Conservation (phyloP, 345 rosid species). For the Eucalyptus pauciflora region DNA sequence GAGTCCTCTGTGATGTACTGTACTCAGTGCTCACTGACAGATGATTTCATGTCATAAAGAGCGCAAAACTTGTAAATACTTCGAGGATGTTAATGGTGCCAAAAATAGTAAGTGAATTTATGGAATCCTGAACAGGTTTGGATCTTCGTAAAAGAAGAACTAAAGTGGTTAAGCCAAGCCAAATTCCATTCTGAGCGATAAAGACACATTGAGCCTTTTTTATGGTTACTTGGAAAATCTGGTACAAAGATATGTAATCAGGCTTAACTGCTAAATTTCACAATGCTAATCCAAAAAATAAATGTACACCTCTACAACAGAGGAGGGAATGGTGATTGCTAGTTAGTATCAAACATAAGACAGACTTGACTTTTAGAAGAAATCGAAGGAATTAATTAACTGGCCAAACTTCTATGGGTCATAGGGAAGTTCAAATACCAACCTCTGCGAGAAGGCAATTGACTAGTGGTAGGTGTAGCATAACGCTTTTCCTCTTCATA, state of each 20-base stretch:
- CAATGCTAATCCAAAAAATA: not conserved
- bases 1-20: conserved; percentile 28
- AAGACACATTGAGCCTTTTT: not conserved
- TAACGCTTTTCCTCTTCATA: conserved; percentile 77
- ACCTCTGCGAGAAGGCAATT: conserved; percentile 41
- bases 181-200: not conserved
- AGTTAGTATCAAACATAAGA: not conserved
- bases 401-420: not conserved
- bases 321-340: not conserved
- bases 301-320: not conserved
- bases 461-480: conserved; percentile 12
- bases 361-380: not conserved
- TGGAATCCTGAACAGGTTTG: not conserved
- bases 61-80: not conserved
- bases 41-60: conserved; percentile 2
- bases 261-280: not conserved
- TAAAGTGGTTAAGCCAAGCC: not conserved
- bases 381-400: not conserved
- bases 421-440: not conserved
- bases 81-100: not conserved
- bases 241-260: not conserved
- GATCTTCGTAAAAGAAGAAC: not conserved
- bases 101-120: not conserved
- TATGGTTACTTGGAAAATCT: not conserved
- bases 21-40: conserved; percentile 39